Percentiles rank a stretch among this genome's conserved stretches.
phyloP scores from a whole-genome alignment of 495 filamentous ascomycete species.

The Amphirosellinia nigrospora region DNA sequence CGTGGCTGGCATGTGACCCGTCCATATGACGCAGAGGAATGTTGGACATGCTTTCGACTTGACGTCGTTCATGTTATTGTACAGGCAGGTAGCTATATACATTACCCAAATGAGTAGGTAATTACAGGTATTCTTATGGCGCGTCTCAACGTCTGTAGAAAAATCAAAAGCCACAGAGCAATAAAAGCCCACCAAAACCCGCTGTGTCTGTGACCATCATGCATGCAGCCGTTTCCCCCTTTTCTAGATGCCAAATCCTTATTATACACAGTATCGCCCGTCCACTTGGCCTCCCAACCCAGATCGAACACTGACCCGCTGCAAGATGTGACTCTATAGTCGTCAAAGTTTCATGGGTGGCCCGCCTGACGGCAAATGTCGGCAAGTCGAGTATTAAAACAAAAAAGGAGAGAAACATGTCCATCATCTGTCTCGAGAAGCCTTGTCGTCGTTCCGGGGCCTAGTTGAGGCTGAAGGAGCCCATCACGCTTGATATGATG shows the following conservation, averaged over 20 bases:
- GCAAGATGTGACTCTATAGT: constrained; percentile 38
- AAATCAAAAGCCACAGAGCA: constrained; percentile 25
- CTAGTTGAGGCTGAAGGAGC: not conserved
- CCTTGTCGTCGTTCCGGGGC: constrained; percentile 10
- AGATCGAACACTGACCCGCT: constrained; percentile 15
- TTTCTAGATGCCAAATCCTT: constrained; percentile 37
- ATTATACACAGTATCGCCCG: constrained; percentile 37
- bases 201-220: constrained; percentile 31
- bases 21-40: not conserved
- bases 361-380: constrained; percentile 29
- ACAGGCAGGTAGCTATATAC: constrained; percentile 40
- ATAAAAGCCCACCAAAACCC: constrained; percentile 28
- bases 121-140: constrained; percentile 33
- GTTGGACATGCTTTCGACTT: not conserved
- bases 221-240: constrained; percentile 32
- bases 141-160: constrained; percentile 27
- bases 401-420: constrained; percentile 25
- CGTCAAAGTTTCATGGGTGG: constrained; percentile 31
- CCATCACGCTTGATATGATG: not conserved
- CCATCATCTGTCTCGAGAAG: constrained; percentile 4
- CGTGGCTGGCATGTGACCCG: not conserved
- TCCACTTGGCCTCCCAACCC: constrained; percentile 24
- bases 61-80: constrained; percentile 28
- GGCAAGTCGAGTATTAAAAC: constrained; percentile 33
- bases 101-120: constrained; percentile 30